phyloP scores from a whole-genome alignment of 495 filamentous ascomycete genomes.

The Rhypophila decipiens region DNA sequence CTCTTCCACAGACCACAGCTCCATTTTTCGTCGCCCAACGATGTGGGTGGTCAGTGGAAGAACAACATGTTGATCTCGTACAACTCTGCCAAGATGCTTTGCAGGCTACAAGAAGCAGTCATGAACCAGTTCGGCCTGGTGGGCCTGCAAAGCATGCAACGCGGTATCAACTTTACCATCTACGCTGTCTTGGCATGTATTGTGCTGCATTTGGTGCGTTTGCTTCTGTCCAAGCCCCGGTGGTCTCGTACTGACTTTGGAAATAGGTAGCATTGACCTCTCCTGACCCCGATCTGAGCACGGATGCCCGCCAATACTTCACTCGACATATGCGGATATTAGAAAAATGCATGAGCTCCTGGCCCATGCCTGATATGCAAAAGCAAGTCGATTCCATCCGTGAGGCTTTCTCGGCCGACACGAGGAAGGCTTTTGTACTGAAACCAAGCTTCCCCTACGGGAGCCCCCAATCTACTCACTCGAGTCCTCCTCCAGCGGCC shows the following conservation, averaged over 20 bases:
- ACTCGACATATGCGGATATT: slow-evolving; percentile 92
- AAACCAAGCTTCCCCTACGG: slow-evolving; percentile 85
- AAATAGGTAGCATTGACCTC: slow-evolving; percentile 83
- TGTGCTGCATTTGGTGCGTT: slow-evolving; percentile 85
- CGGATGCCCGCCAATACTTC: slow-evolving; percentile 84
- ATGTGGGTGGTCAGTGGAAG: slow-evolving; percentile 75
- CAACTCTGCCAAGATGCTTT: slow-evolving; percentile 78
- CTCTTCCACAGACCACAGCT: slow-evolving; percentile 87
- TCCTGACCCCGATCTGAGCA: slow-evolving; percentile 81
- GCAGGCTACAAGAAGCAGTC: slow-evolving; percentile 85
- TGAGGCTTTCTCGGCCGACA: slow-evolving; percentile 89
- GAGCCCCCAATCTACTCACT: slow-evolving; percentile 57
- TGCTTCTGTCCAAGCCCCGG: not conserved
- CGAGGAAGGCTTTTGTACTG: slow-evolving; percentile 76
- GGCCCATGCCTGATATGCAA: slow-evolving; percentile 91
- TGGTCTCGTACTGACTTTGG: slow-evolving; percentile 1
- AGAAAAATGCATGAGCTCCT: slow-evolving; percentile 74
- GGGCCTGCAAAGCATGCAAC: slow-evolving; percentile 86
- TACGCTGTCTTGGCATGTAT: slow-evolving; percentile 89
- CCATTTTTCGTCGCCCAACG: slow-evolving; percentile 64
- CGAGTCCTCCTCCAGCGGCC: slow-evolving; percentile 62
- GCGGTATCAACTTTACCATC: slow-evolving; percentile 93
- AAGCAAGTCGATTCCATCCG: slow-evolving; percentile 84
- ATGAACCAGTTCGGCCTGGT: slow-evolving; percentile 67
- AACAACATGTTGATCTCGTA: slow-evolving; percentile 82